Base-by-base conservation (phyloP, 164 flowering plant species). In the Paratinospora sagittata region DNA sequence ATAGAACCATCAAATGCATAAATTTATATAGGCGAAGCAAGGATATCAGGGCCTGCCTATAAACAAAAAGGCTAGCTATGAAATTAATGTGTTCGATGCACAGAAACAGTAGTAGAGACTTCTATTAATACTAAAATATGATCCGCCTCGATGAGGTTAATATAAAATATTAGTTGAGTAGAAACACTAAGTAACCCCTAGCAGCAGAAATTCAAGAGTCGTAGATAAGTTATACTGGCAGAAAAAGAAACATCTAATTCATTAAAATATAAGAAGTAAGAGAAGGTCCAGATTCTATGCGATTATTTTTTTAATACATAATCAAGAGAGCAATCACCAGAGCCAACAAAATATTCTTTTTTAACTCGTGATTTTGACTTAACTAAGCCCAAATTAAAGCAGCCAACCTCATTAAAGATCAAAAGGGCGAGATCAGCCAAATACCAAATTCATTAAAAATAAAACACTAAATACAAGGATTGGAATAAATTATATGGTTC, bases 1-100 rank as follows among this genome's bases (percentile, higher is more conserved):
- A 88, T 87, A 88, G 93, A 91, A 89, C 77, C 91, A 89, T 85
- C 93, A 86, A 77, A 91, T 72, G 13, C 12, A 70, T 86, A 30
- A 30, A 75, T 85, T 87, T 84, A 85, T 77, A 78, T 58, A 74
- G 67, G 72, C 82, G 49, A 78, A 72, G 76, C 67, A 77, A 77
- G 34, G 81, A 82, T 78, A 75, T 74, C 82, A 72, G 82, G 52
- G 85, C 63, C 67, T 66, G 63, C 61, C 65, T 70, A n/a, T n/a
- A n/a, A n/a, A n/a, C n/a, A n/a, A n/a, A n/a, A n/a, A n/a, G n/a
- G n/a, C n/a, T n/a, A n/a, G n/a, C n/a, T n/a, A 79, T 69, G 82
- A 86, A 86, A 82, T 87, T 83, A 86, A 85, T 83, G 84, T 82
- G 92, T 84, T 80, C 82, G 74, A 84, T 88, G 83, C 68, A 75